Evolutionary conservation across 768 basidiomycete genomes (phyloP).

Genomic region (Psilocybe subaeruginosa): DNA sequence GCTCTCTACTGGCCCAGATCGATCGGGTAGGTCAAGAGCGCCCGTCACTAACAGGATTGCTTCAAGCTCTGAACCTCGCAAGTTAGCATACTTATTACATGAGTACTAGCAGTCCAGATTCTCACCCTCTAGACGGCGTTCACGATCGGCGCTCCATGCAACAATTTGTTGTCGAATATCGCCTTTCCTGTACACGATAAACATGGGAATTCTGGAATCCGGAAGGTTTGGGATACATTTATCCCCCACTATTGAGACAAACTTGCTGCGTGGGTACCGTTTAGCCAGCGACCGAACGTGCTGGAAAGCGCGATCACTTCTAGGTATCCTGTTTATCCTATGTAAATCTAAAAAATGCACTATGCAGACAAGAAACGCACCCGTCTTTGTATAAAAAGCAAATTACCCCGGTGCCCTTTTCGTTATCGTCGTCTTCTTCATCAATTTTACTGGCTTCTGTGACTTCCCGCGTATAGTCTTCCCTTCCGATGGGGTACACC

Average conservation of each 20-base stretch:
- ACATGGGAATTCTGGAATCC: slow-evolving; percentile 87
- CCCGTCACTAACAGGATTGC: slow-evolving; percentile 66
- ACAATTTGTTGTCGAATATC: slow-evolving; percentile 86
- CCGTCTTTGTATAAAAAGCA: slow-evolving; percentile 96
- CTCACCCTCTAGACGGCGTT: slow-evolving; percentile 77
- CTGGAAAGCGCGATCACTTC: slow-evolving; percentile 74
- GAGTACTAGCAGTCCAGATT: slow-evolving; percentile 11
- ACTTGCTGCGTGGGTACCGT: slow-evolving; percentile 91
- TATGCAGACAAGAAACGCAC: slow-evolving; percentile 47
- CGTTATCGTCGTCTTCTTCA: slow-evolving; percentile 65
- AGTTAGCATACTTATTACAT: slow-evolving; percentile 1
- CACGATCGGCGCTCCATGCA: slow-evolving; percentile 81
- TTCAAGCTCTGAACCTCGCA: slow-evolving; percentile 61
- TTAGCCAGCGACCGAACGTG: slow-evolving; percentile 75
- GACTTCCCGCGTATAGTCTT: slow-evolving; percentile 94
- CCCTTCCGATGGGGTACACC: slow-evolving; percentile 86
- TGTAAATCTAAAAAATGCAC: neutral
- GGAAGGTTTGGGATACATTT: slow-evolving; percentile 98
- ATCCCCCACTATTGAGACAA: slow-evolving; percentile 92
- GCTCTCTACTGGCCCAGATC: slow-evolving; percentile 31
- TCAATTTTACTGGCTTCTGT: slow-evolving; percentile 86
- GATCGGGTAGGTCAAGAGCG: slow-evolving; percentile 63
- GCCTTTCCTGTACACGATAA: slow-evolving; percentile 93
- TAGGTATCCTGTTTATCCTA: slow-evolving; percentile 59
- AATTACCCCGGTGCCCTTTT: slow-evolving; percentile 87